Base-by-base conservation (phyloP, 23 red algal species). In the Gracilaria gracilis region DNA sequence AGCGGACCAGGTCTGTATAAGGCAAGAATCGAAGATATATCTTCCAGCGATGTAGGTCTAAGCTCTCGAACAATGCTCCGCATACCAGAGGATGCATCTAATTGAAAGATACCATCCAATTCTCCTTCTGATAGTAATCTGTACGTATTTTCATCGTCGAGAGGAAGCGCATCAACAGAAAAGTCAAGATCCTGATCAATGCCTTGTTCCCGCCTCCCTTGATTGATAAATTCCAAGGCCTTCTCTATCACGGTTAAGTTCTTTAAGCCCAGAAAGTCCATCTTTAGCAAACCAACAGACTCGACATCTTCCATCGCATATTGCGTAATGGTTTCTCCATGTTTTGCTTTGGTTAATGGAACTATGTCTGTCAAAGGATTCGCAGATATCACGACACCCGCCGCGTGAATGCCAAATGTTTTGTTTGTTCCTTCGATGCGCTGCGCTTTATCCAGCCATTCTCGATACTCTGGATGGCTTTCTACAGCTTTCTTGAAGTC, bases 251-350 rank as follows among this genome's bases (percentile, higher is more conserved):
- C 84, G 65, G 91, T 72, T 20, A 98, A 78, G 23, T 91, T 98
- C 48, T 93, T 95, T 19, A 98, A 72, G 4, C 97, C 97, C 14
- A 98, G 74, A 58, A 98, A 98, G 70, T 98, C 97, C 97, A 98
- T 98, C 81, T 98, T 98, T 21, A 98, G 70, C 83, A 98, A 67
- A n/a, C 97, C 97, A 35, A 95, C 42, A 24, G 79, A 62, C 82
- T 98, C 97, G 33, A 98, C 92, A 69, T 98, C 97, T 82, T 98
- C 97, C 97, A 98, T 98, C 7, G 93, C 75, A 79, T 98, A 98
- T 77, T 98, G 97, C 28, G 97, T 98, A 11, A 98, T 96, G 24
- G 88, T 92, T 81, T 98, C 97, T 34, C 92, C 91, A 54, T 95
- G 80, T 47, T 94, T 98, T 47, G 93, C 97, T 25, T 87, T 92